Conservation (phyloP, 73 alveolate genomes). For the Blepharisma japonicum region DNA sequence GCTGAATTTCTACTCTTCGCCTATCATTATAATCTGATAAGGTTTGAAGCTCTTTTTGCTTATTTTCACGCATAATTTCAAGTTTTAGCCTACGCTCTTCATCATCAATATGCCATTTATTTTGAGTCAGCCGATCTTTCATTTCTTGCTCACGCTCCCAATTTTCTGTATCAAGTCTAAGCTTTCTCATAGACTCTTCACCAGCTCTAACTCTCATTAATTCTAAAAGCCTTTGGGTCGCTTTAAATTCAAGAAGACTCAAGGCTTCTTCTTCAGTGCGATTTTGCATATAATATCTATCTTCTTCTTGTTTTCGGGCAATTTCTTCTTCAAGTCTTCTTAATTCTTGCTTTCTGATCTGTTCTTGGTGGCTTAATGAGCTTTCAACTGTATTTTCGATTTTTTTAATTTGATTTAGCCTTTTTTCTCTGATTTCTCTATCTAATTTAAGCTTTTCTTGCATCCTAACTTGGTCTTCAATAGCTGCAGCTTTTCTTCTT, state of each 20-base stretch:
- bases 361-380: constrained; percentile 41
- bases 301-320: constrained; percentile 28
- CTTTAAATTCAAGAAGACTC: constrained; percentile 46
- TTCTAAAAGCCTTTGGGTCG: constrained; percentile 48
- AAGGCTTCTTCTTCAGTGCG: constrained; percentile 50
- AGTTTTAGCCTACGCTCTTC: constrained; percentile 42
- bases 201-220: constrained; percentile 44
- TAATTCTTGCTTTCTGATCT: constrained; percentile 34
- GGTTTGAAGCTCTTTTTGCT: constrained; percentile 26
- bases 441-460: constrained; percentile 65
- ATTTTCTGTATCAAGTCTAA: constrained; percentile 37
- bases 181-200: constrained; percentile 46
- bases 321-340: constrained; percentile 39
- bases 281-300: constrained; percentile 36
- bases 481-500: constrained; percentile 41
- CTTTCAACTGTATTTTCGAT: constrained; percentile 43
- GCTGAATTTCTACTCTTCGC: constrained; percentile 36
- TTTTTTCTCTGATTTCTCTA: constrained; percentile 51
- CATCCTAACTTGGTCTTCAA: constrained; percentile 33
- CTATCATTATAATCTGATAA: constrained; percentile 34
- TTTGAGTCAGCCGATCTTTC: constrained; percentile 39
- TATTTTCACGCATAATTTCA: constrained; percentile 36
- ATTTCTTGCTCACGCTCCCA: constrained; percentile 50
- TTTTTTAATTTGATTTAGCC: constrained; percentile 41
- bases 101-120: constrained; percentile 60